Base-by-base conservation (phyloP, 2,329 filamentous ascomycete species). In the Scedosporium minutisporum region DNA sequence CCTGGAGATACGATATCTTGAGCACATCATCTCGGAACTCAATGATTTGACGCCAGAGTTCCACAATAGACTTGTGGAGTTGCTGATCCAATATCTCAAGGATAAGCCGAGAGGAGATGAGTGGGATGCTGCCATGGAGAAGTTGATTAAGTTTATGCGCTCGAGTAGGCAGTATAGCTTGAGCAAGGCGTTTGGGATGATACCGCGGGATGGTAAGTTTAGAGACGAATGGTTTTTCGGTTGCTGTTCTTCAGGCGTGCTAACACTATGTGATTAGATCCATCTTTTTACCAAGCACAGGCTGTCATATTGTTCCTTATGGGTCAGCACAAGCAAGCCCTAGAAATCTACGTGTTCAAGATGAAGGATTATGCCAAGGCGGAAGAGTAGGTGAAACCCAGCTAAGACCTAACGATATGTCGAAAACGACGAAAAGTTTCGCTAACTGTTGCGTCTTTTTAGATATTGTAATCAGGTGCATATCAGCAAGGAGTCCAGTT, bases 291-390 rank as follows among this genome's bases (percentile, higher is more conserved):
- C 73, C 93, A 97, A 72, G 87, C 91, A 1, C 87, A 93, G 65
- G 95, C 95, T 6, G 88, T 97, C 55, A 87, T 97, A 21, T 84
- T 97, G 46, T 92, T 91, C 74, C 96, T 95, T 68, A 96, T 97
- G 90, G 91, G 91, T 6, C 89, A 93, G 69, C 93, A 99, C 76
- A 93, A 91, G 71, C 92, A 97, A 75, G 95, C 95, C 0, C 78
- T 99, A n/a, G 89, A 95, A 71, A 96, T 99, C 61, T 99, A 96
- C 72, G 93, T 97, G 29, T 99, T 97, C 76, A 95, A 93, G 73
- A 84, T 99, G 73, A 79, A 89, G 67, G 88, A 96, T 72, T 93
- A 90, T 65, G 79, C 78, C 12, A 97, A 96, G 75, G 95, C 95
- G 38, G 95, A 99, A 82, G 91, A 96, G 88, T 96, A 78, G 65